These are phyloP conservation scores for Curvularia verruculosa DNA, from an alignment of 2,329 filamentous ascomycete genomes.

Conservation along the genomic window DNA sequence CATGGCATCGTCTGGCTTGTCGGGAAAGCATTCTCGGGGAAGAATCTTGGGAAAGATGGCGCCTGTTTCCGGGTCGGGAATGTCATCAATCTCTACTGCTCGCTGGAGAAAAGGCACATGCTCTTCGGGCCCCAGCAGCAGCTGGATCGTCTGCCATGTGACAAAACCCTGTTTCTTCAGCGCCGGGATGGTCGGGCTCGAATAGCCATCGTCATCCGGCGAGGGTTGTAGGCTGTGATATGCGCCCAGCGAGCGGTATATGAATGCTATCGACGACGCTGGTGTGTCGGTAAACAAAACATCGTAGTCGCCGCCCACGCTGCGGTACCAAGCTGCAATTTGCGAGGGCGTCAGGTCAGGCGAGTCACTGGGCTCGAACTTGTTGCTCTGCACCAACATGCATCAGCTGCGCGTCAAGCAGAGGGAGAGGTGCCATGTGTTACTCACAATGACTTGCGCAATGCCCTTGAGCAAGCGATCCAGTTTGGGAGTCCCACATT, in stretches of 20 bases:
- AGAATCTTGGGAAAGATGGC: slow-evolving; percentile 63
- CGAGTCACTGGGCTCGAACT: slow-evolving; percentile 53
- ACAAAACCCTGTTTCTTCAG: slow-evolving; percentile 85
- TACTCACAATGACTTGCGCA: slow-evolving; percentile 54
- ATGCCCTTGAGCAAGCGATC: slow-evolving; percentile 55
- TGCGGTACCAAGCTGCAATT: slow-evolving; percentile 57
- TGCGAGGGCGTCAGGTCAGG: slow-evolving; percentile 57
- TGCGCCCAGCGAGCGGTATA: slow-evolving; percentile 90
- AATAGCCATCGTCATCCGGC: slow-evolving; percentile 68
- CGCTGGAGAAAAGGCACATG: slow-evolving; percentile 84
- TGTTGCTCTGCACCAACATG: slow-evolving; percentile 43
- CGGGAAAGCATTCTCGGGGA: slow-evolving; percentile 73
- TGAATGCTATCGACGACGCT: slow-evolving; percentile 79
- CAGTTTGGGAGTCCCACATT: slow-evolving; percentile 56
- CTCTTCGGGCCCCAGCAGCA: slow-evolving; percentile 84
- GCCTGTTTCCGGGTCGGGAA: slow-evolving; percentile 73
- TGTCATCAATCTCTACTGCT: slow-evolving; percentile 76
- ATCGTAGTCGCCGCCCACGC: slow-evolving; percentile 56
- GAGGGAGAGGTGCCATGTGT: not conserved
- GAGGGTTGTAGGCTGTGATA: slow-evolving; percentile 84
- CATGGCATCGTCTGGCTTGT: slow-evolving; percentile 76
- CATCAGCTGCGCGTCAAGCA: slow-evolving; percentile 16
- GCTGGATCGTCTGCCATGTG: slow-evolving; percentile 90
- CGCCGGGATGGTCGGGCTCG: slow-evolving; percentile 77
- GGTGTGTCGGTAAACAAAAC: slow-evolving; percentile 78